Evolutionary conservation across 2,329 filamentous ascomycete species (phyloP), one percentile per base, ranked within the genome.

Genomic region (Scytalidium lignicola): DNA sequence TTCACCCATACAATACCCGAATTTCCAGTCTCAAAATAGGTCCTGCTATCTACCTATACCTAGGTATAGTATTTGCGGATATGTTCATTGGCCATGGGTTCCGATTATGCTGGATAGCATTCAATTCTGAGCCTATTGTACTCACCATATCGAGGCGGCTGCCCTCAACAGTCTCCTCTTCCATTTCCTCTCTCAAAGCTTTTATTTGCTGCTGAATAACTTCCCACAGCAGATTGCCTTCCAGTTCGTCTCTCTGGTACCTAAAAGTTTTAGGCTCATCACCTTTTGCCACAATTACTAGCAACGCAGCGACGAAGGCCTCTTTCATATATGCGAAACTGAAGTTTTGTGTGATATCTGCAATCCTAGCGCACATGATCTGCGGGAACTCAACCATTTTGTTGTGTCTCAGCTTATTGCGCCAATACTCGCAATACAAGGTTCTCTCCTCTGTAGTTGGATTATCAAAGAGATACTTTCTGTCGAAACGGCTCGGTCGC

Each of bases 281-380:
- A 17, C 45, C 40, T 39, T 52, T 56, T 15, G 54, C 67, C 0
- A 80, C 83, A 50, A 86, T 78, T 2, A 77, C 74, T 21, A 86
- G 67, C 47, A 86, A 61, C 2, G 78, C 74, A 1, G 81, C 80
- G 1, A 86, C 79, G 60, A 86, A 86, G 0, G 80, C 82, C 62
- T 86, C 83, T 60, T 87, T 82, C 64, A 86, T 76, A 59, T 86
- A 86, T 0, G 83, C 83, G 61, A 86, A 86, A 55, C 79, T 83
- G 64, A 86, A 86, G n/a, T 74, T 74, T 21, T 77, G 66, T 1
- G 82, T 86, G 52, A 85, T 81, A 9, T 72, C 71, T 2, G 83
- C 82, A 51, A 86, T 76, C n/a, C 76, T 74, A 1, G 62, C 59
- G 60, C 76, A 80, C 3, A 86, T 70, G 52, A 71, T 68, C 59